A percentile compares a stretch with the other conserved stretches of the same genome.
These are phyloP conservation scores for Vitis cinerea DNA, from an alignment of 164 flowering plant genomes.

Conservation along the genomic window DNA sequence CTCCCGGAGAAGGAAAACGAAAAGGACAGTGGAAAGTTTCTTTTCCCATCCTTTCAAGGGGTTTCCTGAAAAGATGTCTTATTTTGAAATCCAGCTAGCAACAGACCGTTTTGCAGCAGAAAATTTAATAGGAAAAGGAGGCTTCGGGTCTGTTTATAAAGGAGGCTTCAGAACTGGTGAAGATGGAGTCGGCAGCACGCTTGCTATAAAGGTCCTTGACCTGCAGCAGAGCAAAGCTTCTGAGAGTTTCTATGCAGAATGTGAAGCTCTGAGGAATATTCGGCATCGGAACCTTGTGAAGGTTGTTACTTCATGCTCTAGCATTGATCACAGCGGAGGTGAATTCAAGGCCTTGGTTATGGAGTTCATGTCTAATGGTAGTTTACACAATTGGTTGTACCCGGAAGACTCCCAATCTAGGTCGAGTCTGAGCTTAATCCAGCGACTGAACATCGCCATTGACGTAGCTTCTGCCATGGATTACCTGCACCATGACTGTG, in stretches of 20 bases:
- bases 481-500: slow-evolving; percentile 31
- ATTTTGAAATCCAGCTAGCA: slow-evolving; percentile 15
- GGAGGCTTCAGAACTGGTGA: slow-evolving; percentile 12
- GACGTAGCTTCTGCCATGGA: slow-evolving; percentile 37
- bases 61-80: slow-evolving; percentile 8
- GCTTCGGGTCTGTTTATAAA: slow-evolving; percentile 39
- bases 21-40: neutral
- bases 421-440: slow-evolving; percentile 18
- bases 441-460: slow-evolving; percentile 31
- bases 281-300: slow-evolving; percentile 41
- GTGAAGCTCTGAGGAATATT: slow-evolving; percentile 26
- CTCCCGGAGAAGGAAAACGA: no score
- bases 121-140: slow-evolving; percentile 35
- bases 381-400: slow-evolving; percentile 36
- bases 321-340: slow-evolving; percentile 24
- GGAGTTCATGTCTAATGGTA: slow-evolving; percentile 39
- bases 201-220: slow-evolving; percentile 40
- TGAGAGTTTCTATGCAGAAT: slow-evolving; percentile 31
- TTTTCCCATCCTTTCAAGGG: neutral
- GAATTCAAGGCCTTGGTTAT: slow-evolving; percentile 34
- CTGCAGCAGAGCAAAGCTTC: slow-evolving; percentile 25
- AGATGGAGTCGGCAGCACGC: neutral
- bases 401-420: neutral
- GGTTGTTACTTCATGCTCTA: slow-evolving; percentile 28
- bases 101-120: slow-evolving; percentile 25